phyloP scores from a whole-genome alignment of 805 yeast species.

The Candida fluviatilis region DNA sequence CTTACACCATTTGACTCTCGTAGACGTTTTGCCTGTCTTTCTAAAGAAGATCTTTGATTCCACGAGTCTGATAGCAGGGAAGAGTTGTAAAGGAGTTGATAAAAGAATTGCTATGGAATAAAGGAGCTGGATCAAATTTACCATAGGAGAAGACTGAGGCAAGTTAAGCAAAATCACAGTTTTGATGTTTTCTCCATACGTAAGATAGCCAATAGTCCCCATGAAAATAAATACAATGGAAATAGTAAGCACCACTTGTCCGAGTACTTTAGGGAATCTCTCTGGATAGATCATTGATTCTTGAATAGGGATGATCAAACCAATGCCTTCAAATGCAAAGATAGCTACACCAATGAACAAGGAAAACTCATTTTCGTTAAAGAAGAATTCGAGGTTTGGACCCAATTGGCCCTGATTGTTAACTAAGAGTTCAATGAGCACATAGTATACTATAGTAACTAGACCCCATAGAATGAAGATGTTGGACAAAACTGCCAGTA shows the following conservation, averaged over 20 bases:
- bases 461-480: constrained; percentile 64
- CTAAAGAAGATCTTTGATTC: constrained; percentile 54
- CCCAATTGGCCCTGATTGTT: constrained; percentile 32
- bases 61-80: constrained; percentile 73
- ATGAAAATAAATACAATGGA: constrained; percentile 57
- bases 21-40: constrained; percentile 54
- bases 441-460: constrained; percentile 56
- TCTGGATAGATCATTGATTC: constrained; percentile 77
- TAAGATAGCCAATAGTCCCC: constrained; percentile 65
- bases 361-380: constrained; percentile 60
- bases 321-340: constrained; percentile 87
- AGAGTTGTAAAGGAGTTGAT: constrained; percentile 76
- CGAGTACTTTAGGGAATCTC: constrained; percentile 63
- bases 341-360: constrained; percentile 79
- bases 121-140: constrained; percentile 62
- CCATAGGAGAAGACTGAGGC: constrained; percentile 62
- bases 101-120: constrained; percentile 71
- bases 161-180: constrained; percentile 70
- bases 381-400: constrained; percentile 43
- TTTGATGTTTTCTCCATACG: constrained; percentile 60
- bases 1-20: constrained; percentile 59
- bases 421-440: constrained; percentile 41
- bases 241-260: constrained; percentile 58
- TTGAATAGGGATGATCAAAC: constrained; percentile 75
- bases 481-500: constrained; percentile 71